Evolutionary conservation across 805 yeast species (phyloP).

Genomic region (Candida suzukii): DNA sequence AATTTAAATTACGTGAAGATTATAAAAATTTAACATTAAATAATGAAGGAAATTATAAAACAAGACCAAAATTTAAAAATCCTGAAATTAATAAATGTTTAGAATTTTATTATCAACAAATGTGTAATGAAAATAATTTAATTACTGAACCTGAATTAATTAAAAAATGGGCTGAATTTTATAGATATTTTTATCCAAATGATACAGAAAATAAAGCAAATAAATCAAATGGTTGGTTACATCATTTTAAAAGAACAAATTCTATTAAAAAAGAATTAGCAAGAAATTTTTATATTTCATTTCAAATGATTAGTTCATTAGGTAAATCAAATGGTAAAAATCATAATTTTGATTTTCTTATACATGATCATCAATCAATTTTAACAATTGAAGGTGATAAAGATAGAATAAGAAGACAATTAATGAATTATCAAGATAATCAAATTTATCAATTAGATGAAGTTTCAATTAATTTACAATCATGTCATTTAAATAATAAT

Average conservation of each 20-base stretch:
- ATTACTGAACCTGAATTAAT: constrained; percentile 24
- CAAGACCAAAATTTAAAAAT: constrained; percentile 24
- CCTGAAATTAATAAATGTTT: constrained; percentile 30
- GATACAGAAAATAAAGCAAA: not conserved
- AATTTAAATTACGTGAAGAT: constrained; percentile 22
- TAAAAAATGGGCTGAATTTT: constrained; percentile 23
- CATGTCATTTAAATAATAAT: constrained; percentile 11
- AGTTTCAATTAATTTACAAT: constrained; percentile 17
- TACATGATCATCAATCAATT: no score
- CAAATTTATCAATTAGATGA: constrained; percentile 33
- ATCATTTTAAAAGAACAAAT: constrained; percentile 29
- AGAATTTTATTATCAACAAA: constrained; percentile 29
- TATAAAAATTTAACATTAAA: constrained; percentile 19
- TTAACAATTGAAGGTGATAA: constrained; percentile 17
- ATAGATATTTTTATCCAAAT: constrained; percentile 13
- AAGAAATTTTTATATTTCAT: constrained; percentile 12
- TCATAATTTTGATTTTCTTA: no score
- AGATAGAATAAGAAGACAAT: constrained; percentile 11
- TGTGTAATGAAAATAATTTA: constrained; percentile 20
- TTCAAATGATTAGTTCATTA: not conserved
- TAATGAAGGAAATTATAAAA: constrained; percentile 22
- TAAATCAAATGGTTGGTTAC: constrained; percentile 35
- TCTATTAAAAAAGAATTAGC: constrained; percentile 21
- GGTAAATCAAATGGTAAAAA: not conserved
- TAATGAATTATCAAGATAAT: constrained; percentile 11